A percentile compares a stretch with the other conserved stretches of the same genome.
phyloP scores from a whole-genome alignment of 176 grass and related monocot species.

The Oryza longistaminata region DNA sequence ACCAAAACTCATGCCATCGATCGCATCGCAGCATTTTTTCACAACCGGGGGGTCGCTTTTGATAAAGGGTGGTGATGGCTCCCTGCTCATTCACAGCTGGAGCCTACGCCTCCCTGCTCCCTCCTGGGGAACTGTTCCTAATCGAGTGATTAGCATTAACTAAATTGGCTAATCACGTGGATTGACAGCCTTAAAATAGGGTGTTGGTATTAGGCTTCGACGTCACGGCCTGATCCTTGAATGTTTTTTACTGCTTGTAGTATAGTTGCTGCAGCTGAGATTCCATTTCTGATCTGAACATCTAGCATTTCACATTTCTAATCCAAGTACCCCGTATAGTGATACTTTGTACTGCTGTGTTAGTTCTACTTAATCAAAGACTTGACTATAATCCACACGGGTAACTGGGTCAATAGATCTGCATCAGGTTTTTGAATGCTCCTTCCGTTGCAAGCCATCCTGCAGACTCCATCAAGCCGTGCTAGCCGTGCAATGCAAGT shows the following conservation, averaged over 20 bases:
- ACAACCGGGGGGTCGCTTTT: neutral
- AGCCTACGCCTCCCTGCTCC: neutral
- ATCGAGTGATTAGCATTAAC: neutral
- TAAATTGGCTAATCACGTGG: neutral
- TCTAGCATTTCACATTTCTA: too few species aligned
- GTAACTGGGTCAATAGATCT: neutral
- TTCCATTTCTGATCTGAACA: neutral
- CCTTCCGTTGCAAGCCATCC: neutral
- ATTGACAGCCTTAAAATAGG: neutral
- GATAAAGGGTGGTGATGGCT: neutral
- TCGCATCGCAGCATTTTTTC: neutral
- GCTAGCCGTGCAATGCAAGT: neutral
- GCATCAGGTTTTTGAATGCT: neutral
- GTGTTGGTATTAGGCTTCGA: neutral
- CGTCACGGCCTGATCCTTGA: neutral
- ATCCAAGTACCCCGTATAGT: too few species aligned
- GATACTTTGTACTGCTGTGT: too few species aligned
- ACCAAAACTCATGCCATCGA: neutral
- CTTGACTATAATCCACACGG: neutral
- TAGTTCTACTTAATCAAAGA: neutral
- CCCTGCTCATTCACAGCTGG: conserved; percentile 32
- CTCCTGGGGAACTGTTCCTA: conserved; percentile 18
- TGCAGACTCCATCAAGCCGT: neutral
- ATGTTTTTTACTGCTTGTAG: neutral
- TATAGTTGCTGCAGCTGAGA: neutral